These are phyloP conservation scores for Berkeleyomyces basicola DNA, from an alignment of 2,329 filamentous ascomycete genomes.

Conservation along the genomic window DNA sequence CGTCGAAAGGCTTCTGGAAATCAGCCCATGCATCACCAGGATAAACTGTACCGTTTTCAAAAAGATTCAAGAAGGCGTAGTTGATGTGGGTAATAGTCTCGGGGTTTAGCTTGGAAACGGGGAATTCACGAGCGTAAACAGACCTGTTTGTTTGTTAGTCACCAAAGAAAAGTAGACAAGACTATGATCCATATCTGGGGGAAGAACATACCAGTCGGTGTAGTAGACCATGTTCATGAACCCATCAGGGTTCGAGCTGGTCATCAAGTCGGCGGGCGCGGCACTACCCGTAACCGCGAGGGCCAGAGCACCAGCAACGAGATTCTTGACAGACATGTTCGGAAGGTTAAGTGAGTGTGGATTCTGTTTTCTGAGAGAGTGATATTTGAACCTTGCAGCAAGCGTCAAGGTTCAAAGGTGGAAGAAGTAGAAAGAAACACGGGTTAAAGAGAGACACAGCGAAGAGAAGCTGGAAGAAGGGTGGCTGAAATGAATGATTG, in stretches of 20 bases:
- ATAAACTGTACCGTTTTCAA: constrained; percentile 53
- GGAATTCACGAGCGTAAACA: constrained; percentile 59
- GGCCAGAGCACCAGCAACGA: constrained; percentile 8
- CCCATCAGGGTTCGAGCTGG: background rate
- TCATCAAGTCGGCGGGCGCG: background rate
- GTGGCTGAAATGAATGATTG: background rate
- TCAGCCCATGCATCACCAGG: constrained; percentile 57
- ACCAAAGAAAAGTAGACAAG: background rate
- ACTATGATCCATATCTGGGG: background rate
- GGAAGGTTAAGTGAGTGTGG: background rate
- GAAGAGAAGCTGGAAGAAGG: background rate
- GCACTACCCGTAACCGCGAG: background rate
- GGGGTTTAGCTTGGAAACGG: constrained; percentile 52
- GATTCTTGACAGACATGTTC: constrained; percentile 3
- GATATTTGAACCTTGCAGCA: background rate
- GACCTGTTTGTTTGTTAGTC: constrained; percentile 28
- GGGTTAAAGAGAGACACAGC: constrained; percentile 1
- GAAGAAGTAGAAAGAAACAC: background rate
- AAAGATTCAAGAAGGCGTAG: constrained; percentile 66
- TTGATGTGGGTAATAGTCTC: constrained; percentile 61
- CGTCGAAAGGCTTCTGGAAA: constrained; percentile 52
- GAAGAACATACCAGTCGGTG: constrained; percentile 10
- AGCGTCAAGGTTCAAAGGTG: background rate
- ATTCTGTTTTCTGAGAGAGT: background rate
- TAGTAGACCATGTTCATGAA: constrained; percentile 14